These are phyloP conservation scores for Fusarium globosum DNA, from an alignment of 2,329 filamentous ascomycete species.

Conservation along the genomic window DNA sequence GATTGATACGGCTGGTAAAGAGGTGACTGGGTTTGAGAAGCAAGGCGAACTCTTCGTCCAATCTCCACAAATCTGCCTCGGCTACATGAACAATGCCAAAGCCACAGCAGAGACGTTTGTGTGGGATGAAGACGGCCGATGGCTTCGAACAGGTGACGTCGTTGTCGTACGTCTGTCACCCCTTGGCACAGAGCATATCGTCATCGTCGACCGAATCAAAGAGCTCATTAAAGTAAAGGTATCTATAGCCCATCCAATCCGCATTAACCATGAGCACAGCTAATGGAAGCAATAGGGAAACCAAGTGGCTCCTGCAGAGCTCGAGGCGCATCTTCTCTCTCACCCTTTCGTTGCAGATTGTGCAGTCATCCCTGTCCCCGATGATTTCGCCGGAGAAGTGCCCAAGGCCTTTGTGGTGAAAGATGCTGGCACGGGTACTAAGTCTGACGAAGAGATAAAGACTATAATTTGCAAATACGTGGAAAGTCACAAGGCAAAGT, in stretches of 20 bases:
- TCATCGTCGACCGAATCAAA: neutral
- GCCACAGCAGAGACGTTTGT: neutral
- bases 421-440: neutral
- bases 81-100: neutral
- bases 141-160: neutral
- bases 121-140: neutral
- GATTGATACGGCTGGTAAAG: neutral
- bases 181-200: neutral
- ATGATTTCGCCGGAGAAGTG: neutral
- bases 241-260: rapidly evolving
- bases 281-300: rapidly evolving
- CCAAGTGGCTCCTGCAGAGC: neutral
- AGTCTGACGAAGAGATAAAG: neutral
- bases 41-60: neutral
- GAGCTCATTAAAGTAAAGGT: neutral
- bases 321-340: neutral
- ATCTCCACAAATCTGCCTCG: neutral
- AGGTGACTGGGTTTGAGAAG: neutral
- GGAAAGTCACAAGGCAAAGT: neutral
- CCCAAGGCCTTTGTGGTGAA: neutral
- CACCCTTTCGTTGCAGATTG: neutral
- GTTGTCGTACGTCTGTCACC: neutral
- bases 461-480: neutral
- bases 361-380: neutral
- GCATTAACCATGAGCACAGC: rapidly evolving